These are phyloP conservation scores for Phytopythium chamaehyphon DNA, from an alignment of 352 stramenopile species.

Conservation along the genomic window DNA sequence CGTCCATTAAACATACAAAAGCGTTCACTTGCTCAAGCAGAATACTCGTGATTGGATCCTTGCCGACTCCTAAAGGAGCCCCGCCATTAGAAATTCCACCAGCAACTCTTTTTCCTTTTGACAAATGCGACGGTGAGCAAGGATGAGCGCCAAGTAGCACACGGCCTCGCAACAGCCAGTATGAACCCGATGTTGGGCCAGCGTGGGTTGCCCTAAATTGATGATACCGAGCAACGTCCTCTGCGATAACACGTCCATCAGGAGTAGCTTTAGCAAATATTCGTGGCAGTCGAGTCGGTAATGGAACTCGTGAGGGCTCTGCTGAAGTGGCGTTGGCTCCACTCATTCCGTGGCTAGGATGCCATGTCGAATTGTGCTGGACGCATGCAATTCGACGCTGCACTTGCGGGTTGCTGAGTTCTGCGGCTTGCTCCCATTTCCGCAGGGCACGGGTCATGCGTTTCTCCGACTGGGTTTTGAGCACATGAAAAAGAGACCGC, in stretches of 20 bases:
- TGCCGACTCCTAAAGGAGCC: conserved; percentile 34
- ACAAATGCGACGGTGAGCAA: neutral
- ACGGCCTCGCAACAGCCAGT: conserved; percentile 59
- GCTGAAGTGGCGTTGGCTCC: neutral
- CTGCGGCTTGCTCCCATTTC: conserved; percentile 22
- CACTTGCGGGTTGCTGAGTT: conserved; percentile 1
- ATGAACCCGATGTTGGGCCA: conserved; percentile 61
- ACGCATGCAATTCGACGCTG: conserved; percentile 11
- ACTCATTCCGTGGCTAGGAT: conserved; percentile 63
- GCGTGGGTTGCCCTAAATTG: conserved; percentile 64
- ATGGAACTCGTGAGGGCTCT: neutral
- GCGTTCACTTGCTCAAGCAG: conserved; percentile 58
- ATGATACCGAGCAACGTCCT: conserved; percentile 54
- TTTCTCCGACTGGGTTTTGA: conserved; percentile 30
- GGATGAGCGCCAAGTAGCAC: conserved; percentile 61
- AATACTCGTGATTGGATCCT: conserved; percentile 54
- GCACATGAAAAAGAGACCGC: conserved; percentile 37
- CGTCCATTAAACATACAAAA: conserved; percentile 59
- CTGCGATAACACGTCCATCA: conserved; percentile 43
- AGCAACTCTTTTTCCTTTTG: neutral
- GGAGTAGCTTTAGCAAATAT: conserved; percentile 21
- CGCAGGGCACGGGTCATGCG: conserved; percentile 19
- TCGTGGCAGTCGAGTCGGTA: conserved; percentile 48
- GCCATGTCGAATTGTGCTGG: conserved; percentile 31
- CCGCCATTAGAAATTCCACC: conserved; percentile 44